Conservation (phyloP, 1,284 basidiomycete species). For the Pseudomicrostroma phylloplanum region DNA sequence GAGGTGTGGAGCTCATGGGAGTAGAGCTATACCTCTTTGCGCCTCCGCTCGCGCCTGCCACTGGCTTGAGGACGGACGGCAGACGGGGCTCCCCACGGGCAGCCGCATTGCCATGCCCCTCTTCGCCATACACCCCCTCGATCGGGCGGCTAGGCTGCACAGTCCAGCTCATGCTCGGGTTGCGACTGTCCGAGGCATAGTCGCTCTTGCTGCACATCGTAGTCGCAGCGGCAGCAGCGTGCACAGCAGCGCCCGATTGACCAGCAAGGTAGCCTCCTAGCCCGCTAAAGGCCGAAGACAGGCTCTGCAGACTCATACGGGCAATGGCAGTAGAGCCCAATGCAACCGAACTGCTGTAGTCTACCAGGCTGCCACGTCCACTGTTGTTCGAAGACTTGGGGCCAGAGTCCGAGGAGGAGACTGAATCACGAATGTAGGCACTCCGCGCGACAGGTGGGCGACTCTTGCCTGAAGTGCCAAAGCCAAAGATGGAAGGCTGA, state of each 20-base stretch:
- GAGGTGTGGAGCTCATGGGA: not conserved
- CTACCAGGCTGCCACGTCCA: not conserved
- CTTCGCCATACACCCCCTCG: no score
- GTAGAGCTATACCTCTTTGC: constrained; percentile 6
- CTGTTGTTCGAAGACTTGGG: constrained; percentile 2
- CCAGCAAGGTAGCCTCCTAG: constrained; percentile 32
- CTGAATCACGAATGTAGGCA: constrained; percentile 29
- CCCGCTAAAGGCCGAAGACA: constrained; percentile 33
- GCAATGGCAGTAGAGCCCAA: constrained; percentile 23
- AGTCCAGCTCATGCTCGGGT: constrained; percentile 12
- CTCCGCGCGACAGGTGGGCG: constrained; percentile 33
- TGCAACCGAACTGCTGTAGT: constrained; percentile 3
- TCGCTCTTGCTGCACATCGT: constrained; percentile 25
- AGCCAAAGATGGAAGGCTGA: constrained; percentile 5
- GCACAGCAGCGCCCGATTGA: constrained; percentile 21
- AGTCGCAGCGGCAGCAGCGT: constrained; percentile 20
- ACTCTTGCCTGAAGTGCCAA: not conserved
- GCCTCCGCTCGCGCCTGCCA: not conserved
- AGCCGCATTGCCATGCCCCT: no score
- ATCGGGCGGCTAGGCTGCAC: not conserved
- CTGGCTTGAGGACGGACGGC: not conserved
- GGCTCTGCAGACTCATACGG: constrained; percentile 28
- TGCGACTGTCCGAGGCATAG: constrained; percentile 5
- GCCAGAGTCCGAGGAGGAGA: constrained; percentile 12
- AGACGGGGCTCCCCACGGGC: not conserved